Evolutionary conservation across 1,139 yeast genomes (phyloP).

Genomic region (Scheffersomyces insectosa): DNA sequence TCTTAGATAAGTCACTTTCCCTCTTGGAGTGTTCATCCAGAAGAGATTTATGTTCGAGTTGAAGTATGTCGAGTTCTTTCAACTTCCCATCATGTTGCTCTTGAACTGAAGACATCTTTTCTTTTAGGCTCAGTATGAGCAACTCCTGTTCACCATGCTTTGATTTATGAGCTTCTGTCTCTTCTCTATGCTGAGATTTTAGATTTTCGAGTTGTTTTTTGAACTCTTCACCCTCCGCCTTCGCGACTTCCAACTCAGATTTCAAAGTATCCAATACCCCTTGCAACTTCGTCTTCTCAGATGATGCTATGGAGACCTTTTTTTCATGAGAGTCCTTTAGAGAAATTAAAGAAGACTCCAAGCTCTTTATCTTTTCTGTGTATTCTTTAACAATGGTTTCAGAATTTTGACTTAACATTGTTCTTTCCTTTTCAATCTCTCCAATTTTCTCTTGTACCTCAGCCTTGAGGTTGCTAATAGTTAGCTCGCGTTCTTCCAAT

Average conservation of each 20-base stretch:
- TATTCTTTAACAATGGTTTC: slow-evolving; percentile 51
- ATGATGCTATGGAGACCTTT: slow-evolving; percentile 6
- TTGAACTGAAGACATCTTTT: too few relatives aligned
- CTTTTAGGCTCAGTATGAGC: slow-evolving; percentile 1
- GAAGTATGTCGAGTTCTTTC: too few relatives aligned
- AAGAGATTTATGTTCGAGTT: too few relatives aligned
- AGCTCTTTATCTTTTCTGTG: slow-evolving; percentile 41
- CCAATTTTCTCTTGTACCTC: slow-evolving; percentile 31
- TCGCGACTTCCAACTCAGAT: neutral
- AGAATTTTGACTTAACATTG: slow-evolving; percentile 47
- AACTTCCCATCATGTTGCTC: too few relatives aligned
- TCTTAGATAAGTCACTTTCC: neutral
- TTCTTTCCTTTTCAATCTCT: slow-evolving; percentile 54
- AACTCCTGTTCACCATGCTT: neutral
- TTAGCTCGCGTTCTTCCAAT: slow-evolving; percentile 9
- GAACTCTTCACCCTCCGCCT: slow-evolving; percentile 6
- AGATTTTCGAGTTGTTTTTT: slow-evolving; percentile 3
- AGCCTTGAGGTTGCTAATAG: slow-evolving; percentile 11
- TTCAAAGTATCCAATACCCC: slow-evolving; percentile 1
- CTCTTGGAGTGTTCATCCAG: too few relatives aligned
- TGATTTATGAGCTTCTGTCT: slow-evolving; percentile 3
- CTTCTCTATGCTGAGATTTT: slow-evolving; percentile 3
- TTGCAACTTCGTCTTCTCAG: slow-evolving; percentile 10
- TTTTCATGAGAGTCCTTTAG: slow-evolving; percentile 12
- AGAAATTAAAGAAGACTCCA: slow-evolving; percentile 19